Base-by-base conservation (phyloP, 345 rosid genomes). In the Gossypium longicalyx region DNA sequence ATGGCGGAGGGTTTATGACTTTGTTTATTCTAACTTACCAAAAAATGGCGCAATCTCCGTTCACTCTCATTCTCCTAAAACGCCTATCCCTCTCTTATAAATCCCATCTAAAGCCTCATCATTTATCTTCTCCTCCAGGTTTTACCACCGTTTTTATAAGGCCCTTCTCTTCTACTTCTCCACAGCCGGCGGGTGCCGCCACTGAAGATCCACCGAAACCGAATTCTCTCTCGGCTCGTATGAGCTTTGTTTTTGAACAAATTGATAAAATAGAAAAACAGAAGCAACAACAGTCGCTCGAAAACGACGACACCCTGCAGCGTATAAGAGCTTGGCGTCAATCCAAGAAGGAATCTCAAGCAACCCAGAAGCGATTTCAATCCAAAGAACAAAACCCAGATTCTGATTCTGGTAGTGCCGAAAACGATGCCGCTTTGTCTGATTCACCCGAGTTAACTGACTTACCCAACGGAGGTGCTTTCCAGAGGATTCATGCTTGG, bases 301-400 rank as follows among this genome's bases (percentile, higher is more conserved):
- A 89, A 58, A 80, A 85, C 73, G 88, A 91, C 82, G 83, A 87
- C 47, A 89, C 97, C 41, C 93, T 93, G 38, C 96, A 93, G 67
- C 85, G 91, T 61, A 95, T 95, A 69, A 96, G 98, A 54, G 85
- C 89, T 66, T 95, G 99, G 98, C 94, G 97, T 76, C 93, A 89
- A 70, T 86, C 97, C 69, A 95, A 53, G 58, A 63, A 63, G 58
- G 76, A 74, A 62, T 47, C 71, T 41, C 60, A 87, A 80, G 80
- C 73, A 22, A 60, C 76, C 49, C 83, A 25, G 27, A 78, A 25
- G 27, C 7, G 47, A 12, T 11, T n/a, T 69, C 58, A 57, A 13
- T 17, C 48, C 80, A 62, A 59, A 12, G 68, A 44, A 20, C 75
- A 74, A 58, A 77, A 66, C 67, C 48, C 57, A 29, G 81, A 51